Conservation (phyloP, 257 asterid species). For the Hygrophila difformis region DNA sequence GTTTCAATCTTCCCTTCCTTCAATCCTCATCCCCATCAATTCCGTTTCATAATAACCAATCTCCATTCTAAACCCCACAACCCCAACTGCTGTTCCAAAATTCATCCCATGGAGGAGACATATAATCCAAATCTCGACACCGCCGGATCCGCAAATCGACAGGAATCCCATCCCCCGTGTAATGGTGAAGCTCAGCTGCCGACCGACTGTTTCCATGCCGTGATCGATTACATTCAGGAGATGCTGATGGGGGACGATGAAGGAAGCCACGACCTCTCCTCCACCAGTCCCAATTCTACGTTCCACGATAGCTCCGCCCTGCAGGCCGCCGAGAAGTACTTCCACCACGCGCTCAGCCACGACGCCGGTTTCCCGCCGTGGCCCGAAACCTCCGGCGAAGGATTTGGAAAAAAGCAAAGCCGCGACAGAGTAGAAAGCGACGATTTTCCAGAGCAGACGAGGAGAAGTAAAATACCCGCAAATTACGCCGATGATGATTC, state of each 20-base stretch:
- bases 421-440: constrained; percentile 21
- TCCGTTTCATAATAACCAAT: no score
- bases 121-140: no score
- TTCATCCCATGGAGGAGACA: no score
- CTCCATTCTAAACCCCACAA: no score
- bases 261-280: no score
- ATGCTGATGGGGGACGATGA: constrained; percentile 59
- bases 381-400: background rate
- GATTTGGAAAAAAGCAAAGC: constrained; percentile 7
- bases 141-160: no score
- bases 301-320: constrained; percentile 57
- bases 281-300: constrained; percentile 3
- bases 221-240: constrained; percentile 42
- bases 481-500: constrained; percentile 17
- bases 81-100: no score
- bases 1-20: no score
- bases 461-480: constrained; percentile 37
- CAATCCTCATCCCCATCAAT: no score
- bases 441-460: background rate
- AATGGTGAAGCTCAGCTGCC: no score
- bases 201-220: constrained; percentile 49
- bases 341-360: constrained; percentile 33
- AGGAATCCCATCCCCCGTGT: no score
- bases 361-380: background rate
- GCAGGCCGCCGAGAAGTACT: constrained; percentile 66